Percentiles rank a stretch among this genome's conserved stretches.
Evolutionary conservation across 2,329 filamentous ascomycete species (phyloP).

Genomic region (Monosporascus cannonballus): DNA sequence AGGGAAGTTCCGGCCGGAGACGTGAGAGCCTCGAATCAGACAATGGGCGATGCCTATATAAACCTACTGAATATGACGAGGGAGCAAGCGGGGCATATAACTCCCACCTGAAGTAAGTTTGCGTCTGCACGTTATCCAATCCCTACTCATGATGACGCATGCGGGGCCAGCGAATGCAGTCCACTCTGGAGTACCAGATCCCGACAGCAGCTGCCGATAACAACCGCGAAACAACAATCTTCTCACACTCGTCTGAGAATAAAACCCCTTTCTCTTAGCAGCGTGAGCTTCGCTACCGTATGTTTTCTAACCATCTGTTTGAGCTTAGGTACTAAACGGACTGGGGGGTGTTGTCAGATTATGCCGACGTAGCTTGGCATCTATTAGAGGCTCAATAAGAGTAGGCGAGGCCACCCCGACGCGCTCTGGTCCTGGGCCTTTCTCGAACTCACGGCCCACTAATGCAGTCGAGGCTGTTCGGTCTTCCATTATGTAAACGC

Average conservation of each 20-base stretch:
- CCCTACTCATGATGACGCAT: conserved; percentile 40
- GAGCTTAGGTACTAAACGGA: neutral
- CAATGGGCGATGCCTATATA: neutral
- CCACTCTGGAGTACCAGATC: conserved; percentile 16
- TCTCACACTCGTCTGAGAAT: conserved; percentile 56
- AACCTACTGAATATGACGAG: no score
- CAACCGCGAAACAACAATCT: conserved; percentile 58
- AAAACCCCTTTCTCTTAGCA: neutral
- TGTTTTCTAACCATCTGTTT: neutral
- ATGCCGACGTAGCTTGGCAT: no score
- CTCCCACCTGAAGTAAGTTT: conserved; percentile 7
- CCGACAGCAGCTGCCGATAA: conserved; percentile 45
- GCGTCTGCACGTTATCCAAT: neutral
- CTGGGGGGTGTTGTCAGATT: no score
- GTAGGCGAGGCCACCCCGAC: no score
- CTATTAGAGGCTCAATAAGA: no score
- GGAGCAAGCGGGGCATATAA: conserved; percentile 3
- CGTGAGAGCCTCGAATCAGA: conserved; percentile 21
- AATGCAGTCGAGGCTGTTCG: no score
- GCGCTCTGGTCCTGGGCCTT: no score
- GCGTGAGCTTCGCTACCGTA: no score
- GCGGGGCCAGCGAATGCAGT: conserved; percentile 45
- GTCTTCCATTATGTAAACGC: no score
- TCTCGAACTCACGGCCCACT: no score
- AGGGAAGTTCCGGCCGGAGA: conserved; percentile 52